Evolutionary conservation across 164 flowering plant species (phyloP).

Genomic region (Taxillus chinensis): DNA sequence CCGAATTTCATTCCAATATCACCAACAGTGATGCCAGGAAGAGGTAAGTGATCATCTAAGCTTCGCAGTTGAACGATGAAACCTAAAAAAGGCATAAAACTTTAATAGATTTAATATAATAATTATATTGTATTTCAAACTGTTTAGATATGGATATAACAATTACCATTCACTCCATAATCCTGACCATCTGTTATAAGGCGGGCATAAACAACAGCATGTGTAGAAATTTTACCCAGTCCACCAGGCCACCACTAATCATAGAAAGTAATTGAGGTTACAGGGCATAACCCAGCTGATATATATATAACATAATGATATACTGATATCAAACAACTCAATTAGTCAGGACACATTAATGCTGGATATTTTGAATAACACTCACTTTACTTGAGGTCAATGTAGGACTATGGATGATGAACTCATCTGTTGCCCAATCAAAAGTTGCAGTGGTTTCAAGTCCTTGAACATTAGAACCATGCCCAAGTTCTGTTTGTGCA

Average conservation of each 20-base stretch:
- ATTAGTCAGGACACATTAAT: neutral
- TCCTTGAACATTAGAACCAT: constrained; percentile 99
- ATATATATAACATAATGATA: neutral
- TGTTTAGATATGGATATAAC: neutral
- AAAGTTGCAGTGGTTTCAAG: constrained; percentile 97
- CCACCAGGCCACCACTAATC: constrained; percentile 99
- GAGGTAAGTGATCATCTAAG: constrained; percentile 85
- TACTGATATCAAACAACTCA: neutral
- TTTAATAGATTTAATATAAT: neutral
- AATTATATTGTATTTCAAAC: neutral
- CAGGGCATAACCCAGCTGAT: neutral
- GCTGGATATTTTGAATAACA: neutral
- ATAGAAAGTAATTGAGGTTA: constrained; percentile 6
- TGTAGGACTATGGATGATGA: constrained; percentile 84
- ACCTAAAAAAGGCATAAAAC: constrained; percentile 28
- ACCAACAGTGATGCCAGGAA: constrained; percentile 86
- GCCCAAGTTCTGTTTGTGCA: constrained; percentile 99
- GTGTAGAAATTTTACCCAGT: constrained; percentile 87
- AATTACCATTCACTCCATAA: constrained; percentile 80
- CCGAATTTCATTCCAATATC: constrained; percentile 99
- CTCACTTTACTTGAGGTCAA: constrained; percentile 93
- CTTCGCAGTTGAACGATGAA: constrained; percentile 91
- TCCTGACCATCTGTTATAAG: constrained; percentile 63
- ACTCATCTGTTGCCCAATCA: constrained; percentile 83
- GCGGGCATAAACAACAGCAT: constrained; percentile 87